Evolutionary conservation across 352 stramenopile species (phyloP).

Genomic region (Phytophthora sp.): DNA sequence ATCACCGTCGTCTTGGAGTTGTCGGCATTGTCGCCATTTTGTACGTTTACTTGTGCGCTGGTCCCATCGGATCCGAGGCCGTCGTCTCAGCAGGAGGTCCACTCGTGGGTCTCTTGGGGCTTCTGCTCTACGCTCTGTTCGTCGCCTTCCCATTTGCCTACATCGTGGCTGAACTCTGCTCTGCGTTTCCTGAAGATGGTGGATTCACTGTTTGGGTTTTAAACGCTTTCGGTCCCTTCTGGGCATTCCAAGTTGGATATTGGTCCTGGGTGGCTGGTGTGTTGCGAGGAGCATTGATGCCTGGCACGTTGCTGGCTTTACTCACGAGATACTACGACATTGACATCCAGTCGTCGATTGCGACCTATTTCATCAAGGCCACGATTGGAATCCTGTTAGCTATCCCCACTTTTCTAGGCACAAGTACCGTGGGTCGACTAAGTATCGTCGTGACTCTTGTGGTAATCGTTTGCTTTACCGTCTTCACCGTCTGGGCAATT

Average conservation of each 20-base stretch:
- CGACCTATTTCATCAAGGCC: slow-evolving; percentile 48
- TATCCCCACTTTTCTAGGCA: slow-evolving; percentile 50
- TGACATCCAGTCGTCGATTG: slow-evolving; percentile 31
- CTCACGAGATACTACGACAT: slow-evolving; percentile 46
- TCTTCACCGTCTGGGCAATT: slow-evolving; percentile 61
- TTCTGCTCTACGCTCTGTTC: slow-evolving; percentile 86
- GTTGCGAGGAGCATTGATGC: slow-evolving; percentile 60
- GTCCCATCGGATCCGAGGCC: slow-evolving; percentile 42
- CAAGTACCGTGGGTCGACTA: slow-evolving; percentile 40
- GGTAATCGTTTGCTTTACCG: slow-evolving; percentile 45
- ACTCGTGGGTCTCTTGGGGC: slow-evolving; percentile 80
- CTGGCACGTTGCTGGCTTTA: slow-evolving; percentile 55
- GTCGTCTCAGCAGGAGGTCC: slow-evolving; percentile 41
- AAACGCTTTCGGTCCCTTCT: slow-evolving; percentile 90
- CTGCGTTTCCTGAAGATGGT: slow-evolving; percentile 84
- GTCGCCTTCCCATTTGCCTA: slow-evolving; percentile 91
- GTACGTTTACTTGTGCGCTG: slow-evolving; percentile 49
- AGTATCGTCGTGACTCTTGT: slow-evolving; percentile 40
- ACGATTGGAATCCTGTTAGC: slow-evolving; percentile 43
- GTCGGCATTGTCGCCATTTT: slow-evolving; percentile 41
- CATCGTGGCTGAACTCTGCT: slow-evolving; percentile 92
- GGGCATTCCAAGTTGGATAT: slow-evolving; percentile 79
- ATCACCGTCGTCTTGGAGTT: slow-evolving; percentile 40
- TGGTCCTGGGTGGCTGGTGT: slow-evolving; percentile 86
- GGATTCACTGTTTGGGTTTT: slow-evolving; percentile 92